Percentiles rank a stretch among this genome's conserved stretches.
Conservation (phyloP, 2,329 filamentous ascomycete species). For the Dactylellina sp. region DNA sequence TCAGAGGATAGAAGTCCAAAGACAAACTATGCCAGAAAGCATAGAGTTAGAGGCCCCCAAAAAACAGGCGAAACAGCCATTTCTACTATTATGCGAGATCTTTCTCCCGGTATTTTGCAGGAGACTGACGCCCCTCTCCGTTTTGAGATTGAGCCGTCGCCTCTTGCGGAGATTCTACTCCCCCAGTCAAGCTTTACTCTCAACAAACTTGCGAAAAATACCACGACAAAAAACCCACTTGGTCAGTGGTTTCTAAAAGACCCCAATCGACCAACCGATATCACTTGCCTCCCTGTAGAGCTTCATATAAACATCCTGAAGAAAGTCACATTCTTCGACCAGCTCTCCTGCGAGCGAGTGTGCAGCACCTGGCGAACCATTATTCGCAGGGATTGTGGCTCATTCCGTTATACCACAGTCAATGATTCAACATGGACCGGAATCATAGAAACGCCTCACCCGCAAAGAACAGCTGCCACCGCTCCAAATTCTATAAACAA, state of each 20-base stretch:
- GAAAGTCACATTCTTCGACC: constrained; percentile 33
- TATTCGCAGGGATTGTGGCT: constrained; percentile 39
- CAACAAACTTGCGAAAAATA: constrained; percentile 21
- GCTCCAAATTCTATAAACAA: not conserved
- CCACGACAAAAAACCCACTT: constrained; percentile 29
- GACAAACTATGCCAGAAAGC: no score
- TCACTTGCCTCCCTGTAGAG: constrained; percentile 46
- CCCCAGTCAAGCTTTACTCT: constrained; percentile 10
- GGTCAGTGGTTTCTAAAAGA: constrained; percentile 47
- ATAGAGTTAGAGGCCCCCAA: no score
- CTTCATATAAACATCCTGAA: constrained; percentile 40
- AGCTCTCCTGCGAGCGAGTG: constrained; percentile 43
- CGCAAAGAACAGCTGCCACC: not conserved
- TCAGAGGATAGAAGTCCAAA: no score
- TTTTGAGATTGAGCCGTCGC: constrained; percentile 17
- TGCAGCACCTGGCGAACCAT: constrained; percentile 52
- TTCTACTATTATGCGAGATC: not conserved
- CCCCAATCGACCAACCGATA: constrained; percentile 20
- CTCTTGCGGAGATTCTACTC: constrained; percentile 20
- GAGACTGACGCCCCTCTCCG: not conserved
- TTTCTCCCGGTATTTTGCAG: not conserved
- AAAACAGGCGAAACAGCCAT: no score
- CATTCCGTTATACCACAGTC: constrained; percentile 42
- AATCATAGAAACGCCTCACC: constrained; percentile 9
- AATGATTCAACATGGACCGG: constrained; percentile 30